Base-by-base conservation (phyloP, 2,329 filamentous ascomycete genomes). In the Elsinoe perseae region DNA sequence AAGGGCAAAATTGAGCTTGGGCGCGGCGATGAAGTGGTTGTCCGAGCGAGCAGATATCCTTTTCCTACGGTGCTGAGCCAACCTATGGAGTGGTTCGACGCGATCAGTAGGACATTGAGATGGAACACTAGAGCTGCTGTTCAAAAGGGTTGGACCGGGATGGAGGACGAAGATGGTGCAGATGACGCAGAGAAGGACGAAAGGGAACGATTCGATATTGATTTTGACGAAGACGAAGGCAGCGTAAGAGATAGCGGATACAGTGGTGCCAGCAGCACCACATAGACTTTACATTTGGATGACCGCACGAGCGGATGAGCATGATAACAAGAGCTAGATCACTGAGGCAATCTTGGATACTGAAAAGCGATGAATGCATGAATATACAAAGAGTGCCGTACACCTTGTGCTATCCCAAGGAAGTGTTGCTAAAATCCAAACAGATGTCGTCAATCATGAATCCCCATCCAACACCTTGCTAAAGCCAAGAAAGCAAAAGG, bases 1-100 rank as follows among this genome's bases (percentile, higher is more conserved):
- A 98, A 97, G 72, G 91, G 90, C 56, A 89, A 93, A 52, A 82
- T 98, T 42, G 92, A 98, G 72, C 83, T 98, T 32, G 85, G 86
- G 60, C 89, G 92, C 66, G 93, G 93, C 55, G 93, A 98, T 72
- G 88, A 92, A 65, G 93, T 98, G 69, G 96, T 92, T 59, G 93
- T 98, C 65, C 89, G 92, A 38, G 93, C 93, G 2, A 95, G 88
- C 27, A 90, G 95, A 69, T 98, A 96, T 66, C 93, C 93, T 0
- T 97, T 98, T 75, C 93, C 93, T 2, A 97, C 93, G 1, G 92
- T 98, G 42, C 89, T 95, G 57, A 87, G 89, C 61, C 89, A 86
- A 61, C 53, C 53, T 36, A 56, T 56, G 1, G 93, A 98, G 70
- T 98, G 93, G 93, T 96, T 98, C 68, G 88, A 96, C 70, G 95